Conservation (phyloP, 2,329 filamentous ascomycete genomes). For the Venturia oleaginea region DNA sequence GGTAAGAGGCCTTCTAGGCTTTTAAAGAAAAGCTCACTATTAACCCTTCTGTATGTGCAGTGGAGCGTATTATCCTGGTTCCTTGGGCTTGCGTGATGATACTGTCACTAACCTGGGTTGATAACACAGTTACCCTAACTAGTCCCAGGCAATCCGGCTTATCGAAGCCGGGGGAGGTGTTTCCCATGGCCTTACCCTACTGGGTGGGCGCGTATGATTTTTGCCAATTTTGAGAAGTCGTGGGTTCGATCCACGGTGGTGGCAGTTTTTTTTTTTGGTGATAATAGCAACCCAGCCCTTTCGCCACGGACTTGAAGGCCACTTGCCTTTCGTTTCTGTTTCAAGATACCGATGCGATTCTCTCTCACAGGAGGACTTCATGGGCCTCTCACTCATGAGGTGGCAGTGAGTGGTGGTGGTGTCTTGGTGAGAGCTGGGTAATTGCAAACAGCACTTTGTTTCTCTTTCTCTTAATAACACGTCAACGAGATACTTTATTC, state of each 20-base stretch:
- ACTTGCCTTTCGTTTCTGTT: not conserved
- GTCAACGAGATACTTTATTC: no score
- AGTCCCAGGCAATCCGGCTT: no score
- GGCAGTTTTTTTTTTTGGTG: not conserved
- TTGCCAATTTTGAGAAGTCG: not conserved
- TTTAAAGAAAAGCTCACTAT: no score
- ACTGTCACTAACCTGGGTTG: not conserved
- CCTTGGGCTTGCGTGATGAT: not conserved
- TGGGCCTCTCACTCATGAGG: no score
- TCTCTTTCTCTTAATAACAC: no score
- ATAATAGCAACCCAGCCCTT: no score
- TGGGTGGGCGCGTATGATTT: not conserved
- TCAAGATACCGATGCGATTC: not conserved
- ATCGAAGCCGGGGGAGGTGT: not conserved
- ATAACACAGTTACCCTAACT: not conserved
- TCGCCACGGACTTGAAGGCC: not conserved
- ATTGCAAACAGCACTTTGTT: no score
- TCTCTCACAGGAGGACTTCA: not conserved
- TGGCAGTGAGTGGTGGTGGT: no score
- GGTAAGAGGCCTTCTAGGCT: no score
- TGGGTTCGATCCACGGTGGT: not conserved
- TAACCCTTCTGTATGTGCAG: no score
- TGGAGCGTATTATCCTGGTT: not conserved
- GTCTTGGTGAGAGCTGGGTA: no score
- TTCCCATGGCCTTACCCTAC: not conserved